Conservation (phyloP, 768 basidiomycete species). For the Kwoniella europaea region DNA sequence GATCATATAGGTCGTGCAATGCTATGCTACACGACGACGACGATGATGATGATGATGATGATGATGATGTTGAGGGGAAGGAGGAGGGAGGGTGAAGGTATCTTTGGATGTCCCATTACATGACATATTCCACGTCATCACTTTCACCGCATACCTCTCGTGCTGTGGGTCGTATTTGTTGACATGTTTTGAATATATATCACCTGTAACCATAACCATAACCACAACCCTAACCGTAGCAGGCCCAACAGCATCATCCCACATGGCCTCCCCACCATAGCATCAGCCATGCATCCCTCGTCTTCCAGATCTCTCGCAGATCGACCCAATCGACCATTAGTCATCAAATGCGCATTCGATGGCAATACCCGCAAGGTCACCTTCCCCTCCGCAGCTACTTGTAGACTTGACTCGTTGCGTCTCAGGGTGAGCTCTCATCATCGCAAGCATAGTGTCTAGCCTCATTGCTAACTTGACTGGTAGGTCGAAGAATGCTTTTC, state of each 20-base stretch:
- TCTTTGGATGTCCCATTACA: no score
- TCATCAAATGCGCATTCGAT: slow-evolving; percentile 83
- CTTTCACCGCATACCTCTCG: neutral
- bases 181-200: neutral
- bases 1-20: no score
- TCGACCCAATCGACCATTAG: slow-evolving; percentile 75
- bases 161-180: neutral
- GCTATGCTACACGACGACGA: no score
- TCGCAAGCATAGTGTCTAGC: neutral
- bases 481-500: slow-evolving; percentile 87
- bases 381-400: slow-evolving; percentile 78
- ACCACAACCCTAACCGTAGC: neutral
- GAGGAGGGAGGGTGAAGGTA: neutral
- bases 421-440: slow-evolving; percentile 66
- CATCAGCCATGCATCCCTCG: neutral
- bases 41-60: no score
- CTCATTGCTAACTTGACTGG: neutral
- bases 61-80: no score
- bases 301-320: slow-evolving; percentile 24
- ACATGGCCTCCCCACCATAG: neutral
- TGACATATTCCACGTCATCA: slow-evolving; percentile 10
- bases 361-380: slow-evolving; percentile 74
- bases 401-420: slow-evolving; percentile 74
- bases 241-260: neutral
- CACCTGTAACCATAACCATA: neutral